These are phyloP conservation scores for Eucommia ulmoides DNA, from an alignment of 257 asterid genomes.

Conservation along the genomic window DNA sequence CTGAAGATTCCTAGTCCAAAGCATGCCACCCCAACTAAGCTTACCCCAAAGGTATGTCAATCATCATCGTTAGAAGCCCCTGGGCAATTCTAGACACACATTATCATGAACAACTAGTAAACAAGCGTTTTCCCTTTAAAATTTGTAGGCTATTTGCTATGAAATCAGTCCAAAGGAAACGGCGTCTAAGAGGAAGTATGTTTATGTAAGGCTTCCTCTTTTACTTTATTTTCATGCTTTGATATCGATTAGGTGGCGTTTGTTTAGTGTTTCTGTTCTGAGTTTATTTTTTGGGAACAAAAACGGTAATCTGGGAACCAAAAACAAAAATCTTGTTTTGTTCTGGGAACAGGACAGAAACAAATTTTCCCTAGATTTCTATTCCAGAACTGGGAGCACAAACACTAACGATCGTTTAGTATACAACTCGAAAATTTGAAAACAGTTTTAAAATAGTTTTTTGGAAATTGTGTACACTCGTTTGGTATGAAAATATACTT, in stretches of 20 bases:
- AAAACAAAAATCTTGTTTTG: too few relatives aligned
- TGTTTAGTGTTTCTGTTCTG: background rate
- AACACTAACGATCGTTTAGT: too few relatives aligned
- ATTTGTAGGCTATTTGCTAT: conserved; percentile 37
- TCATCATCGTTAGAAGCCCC: conserved; percentile 6
- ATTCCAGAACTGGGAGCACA: too few relatives aligned
- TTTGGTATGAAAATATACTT: too few relatives aligned
- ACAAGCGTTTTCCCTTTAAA: conserved; percentile 5
- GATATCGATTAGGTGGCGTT: background rate
- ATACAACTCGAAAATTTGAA: too few relatives aligned
- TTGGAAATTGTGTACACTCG: too few relatives aligned
- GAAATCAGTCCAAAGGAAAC: conserved; percentile 23
- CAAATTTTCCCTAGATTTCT: too few relatives aligned
- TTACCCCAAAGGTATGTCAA: conserved; percentile 30
- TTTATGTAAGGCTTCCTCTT: conserved; percentile 9
- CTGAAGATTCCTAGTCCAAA: conserved; percentile 24
- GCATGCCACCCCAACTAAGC: conserved; percentile 22
- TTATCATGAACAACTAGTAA: background rate
- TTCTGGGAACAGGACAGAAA: too few relatives aligned
- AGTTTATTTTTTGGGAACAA: background rate
- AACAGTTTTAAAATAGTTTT: too few relatives aligned
- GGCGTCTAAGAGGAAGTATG: conserved; percentile 35
- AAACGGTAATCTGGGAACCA: background rate
- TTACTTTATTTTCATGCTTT: background rate
- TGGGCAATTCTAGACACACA: too few relatives aligned